Conservation (phyloP, 371 early-diverging fungal species). For the Mortierella sp. region DNA sequence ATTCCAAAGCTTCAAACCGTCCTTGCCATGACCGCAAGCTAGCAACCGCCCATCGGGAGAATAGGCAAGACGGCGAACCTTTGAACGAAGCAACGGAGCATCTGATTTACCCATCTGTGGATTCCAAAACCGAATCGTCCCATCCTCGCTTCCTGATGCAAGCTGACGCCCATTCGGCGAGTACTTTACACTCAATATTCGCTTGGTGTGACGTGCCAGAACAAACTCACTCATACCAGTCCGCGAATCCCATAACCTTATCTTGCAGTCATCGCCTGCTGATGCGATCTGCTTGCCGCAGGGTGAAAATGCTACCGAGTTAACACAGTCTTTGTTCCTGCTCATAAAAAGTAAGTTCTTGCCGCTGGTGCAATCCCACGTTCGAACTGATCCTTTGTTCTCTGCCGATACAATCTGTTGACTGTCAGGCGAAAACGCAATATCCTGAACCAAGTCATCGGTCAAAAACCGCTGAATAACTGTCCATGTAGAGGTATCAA, state of each 20-base stretch:
- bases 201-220: neutral
- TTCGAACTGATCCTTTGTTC: neutral
- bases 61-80: neutral
- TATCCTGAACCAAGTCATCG: too few relatives aligned
- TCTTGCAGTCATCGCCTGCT: neutral
- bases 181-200: neutral
- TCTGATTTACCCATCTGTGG: neutral
- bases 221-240: neutral
- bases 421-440: neutral
- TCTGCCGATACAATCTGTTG: neutral
- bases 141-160: neutral
- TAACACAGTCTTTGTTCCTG: neutral
- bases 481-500: neutral
- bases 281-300: neutral
- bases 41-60: neutral
- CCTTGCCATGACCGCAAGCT: neutral
- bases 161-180: neutral
- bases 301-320: neutral
- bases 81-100: neutral
- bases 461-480: too few relatives aligned
- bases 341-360: neutral
- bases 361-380: neutral
- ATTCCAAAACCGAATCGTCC: neutral
- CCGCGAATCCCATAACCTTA: neutral
- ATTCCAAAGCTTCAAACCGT: neutral